A percentile compares a stretch with the other conserved stretches of the same genome.
phyloP scores from a whole-genome alignment of 2,329 filamentous ascomycete genomes.

The Beauveria rudraprayagi region DNA sequence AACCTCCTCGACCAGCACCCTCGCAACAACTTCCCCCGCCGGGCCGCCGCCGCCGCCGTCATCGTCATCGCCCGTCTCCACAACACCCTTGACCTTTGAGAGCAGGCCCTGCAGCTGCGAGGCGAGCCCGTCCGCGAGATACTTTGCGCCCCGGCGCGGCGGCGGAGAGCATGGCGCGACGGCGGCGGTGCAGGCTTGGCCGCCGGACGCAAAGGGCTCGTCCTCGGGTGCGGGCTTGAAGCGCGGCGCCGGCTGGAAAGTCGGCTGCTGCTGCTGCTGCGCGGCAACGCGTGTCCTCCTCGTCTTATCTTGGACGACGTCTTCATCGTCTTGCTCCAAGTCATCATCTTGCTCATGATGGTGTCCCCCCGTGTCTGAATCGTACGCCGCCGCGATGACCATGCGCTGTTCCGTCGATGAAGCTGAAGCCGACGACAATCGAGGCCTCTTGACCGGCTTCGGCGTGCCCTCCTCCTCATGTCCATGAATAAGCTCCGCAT shows the following conservation, averaged over 20 bases:
- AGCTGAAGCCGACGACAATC: not conserved
- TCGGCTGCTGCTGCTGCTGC: constrained; percentile 28
- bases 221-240: constrained; percentile 25
- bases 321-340: not conserved
- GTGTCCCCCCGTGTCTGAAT: not conserved
- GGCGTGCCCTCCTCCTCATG: not conserved
- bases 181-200: not conserved
- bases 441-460: constrained; percentile 19
- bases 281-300: constrained; percentile 13
- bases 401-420: not conserved
- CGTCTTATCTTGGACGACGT: constrained; percentile 11
- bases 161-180: constrained; percentile 27
- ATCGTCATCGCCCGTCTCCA: constrained; percentile 16
- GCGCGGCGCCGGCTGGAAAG: constrained; percentile 30
- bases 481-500: not conserved
- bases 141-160: constrained; percentile 25
- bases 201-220: constrained; percentile 14
- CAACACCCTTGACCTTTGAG: constrained; percentile 31
- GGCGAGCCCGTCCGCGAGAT: constrained; percentile 30
- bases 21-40: constrained; percentile 9
- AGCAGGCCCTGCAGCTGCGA: constrained; percentile 33
- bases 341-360: constrained; percentile 2
- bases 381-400: not conserved
- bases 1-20: constrained; percentile 24
- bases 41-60: not conserved